These are phyloP conservation scores for Endocarpon pusillum DNA, from an alignment of 495 filamentous ascomycete species.

Conservation along the genomic window DNA sequence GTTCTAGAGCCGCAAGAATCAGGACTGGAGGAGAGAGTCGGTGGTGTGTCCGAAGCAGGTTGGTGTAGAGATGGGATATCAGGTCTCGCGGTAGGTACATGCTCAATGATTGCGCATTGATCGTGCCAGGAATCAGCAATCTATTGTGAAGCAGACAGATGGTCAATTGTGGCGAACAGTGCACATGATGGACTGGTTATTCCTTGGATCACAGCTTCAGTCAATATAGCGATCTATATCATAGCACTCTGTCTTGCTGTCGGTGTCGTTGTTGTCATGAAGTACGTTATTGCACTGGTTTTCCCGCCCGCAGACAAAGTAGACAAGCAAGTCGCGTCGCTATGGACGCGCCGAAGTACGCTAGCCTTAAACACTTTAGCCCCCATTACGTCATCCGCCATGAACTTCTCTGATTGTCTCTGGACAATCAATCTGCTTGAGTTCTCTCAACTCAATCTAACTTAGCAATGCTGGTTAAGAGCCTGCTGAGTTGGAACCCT, in stretches of 20 bases:
- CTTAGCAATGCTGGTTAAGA: too few relatives aligned
- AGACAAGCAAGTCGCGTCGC: too few relatives aligned
- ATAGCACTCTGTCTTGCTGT: conserved; percentile 3
- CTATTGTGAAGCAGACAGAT: neutral
- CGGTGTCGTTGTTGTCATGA: conserved; percentile 6
- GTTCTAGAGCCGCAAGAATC: conserved; percentile 85
- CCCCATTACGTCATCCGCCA: conserved; percentile 19
- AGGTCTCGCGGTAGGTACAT: conserved; percentile 94
- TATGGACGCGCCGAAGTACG: too few relatives aligned
- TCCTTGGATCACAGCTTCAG: neutral
- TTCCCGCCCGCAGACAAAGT: too few relatives aligned
- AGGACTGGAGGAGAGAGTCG: conserved; percentile 75
- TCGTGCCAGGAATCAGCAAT: too few relatives aligned
- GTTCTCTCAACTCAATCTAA: too few relatives aligned
- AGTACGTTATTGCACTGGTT: neutral
- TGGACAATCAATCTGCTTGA: too few relatives aligned
- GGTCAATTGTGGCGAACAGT: neutral
- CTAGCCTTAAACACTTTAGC: too few relatives aligned
- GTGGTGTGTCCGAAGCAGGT: conserved; percentile 66
- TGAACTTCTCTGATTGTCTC: too few relatives aligned
- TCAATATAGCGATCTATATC: neutral
- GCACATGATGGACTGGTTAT: neutral
- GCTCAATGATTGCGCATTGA: too few relatives aligned
- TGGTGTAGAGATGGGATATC: conserved; percentile 76
- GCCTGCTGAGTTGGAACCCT: too few relatives aligned